These are phyloP conservation scores for Thraustochytrium sp. DNA, from an alignment of 352 stramenopile species.

Conservation along the genomic window DNA sequence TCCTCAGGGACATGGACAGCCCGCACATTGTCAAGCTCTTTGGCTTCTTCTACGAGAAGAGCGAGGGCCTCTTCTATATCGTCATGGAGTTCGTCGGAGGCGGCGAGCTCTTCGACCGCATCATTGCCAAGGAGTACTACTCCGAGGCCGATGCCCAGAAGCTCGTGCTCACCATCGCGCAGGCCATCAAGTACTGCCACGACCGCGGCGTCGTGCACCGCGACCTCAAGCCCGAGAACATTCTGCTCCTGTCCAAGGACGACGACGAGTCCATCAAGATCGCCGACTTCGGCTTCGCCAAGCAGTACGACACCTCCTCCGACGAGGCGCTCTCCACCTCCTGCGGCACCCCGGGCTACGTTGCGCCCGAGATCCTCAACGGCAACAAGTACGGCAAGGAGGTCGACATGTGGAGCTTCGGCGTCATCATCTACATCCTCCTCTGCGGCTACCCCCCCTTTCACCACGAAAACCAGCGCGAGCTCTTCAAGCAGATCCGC, in stretches of 20 bases:
- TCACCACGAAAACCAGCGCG: conserved; percentile 77
- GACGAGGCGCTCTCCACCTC: conserved; percentile 51
- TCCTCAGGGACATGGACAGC: conserved; percentile 63
- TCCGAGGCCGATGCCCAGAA: conserved; percentile 84
- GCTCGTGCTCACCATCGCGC: conserved; percentile 57
- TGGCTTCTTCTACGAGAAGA: conserved; percentile 69
- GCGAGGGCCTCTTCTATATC: conserved; percentile 73
- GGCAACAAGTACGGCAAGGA: conserved; percentile 94
- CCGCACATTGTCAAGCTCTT: conserved; percentile 80
- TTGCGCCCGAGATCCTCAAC: conserved; percentile 93
- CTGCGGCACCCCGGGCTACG: conserved; percentile 69
- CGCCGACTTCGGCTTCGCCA: conserved; percentile 85
- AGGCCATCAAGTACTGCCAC: conserved; percentile 39
- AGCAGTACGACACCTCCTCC: conserved; percentile 62
- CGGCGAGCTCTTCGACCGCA: conserved; percentile 86
- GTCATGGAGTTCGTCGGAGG: conserved; percentile 78
- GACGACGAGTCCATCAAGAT: conserved; percentile 82
- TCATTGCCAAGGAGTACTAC: conserved; percentile 85
- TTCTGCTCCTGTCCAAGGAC: conserved; percentile 69
- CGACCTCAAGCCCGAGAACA: conserved; percentile 79
- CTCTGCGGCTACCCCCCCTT: conserved; percentile 97
- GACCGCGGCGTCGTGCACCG: conserved; percentile 69
- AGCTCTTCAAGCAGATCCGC: conserved; percentile 90
- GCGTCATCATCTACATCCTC: conserved; percentile 47
- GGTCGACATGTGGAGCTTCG: conserved; percentile 68